Percentiles rank a stretch among this genome's conserved stretches.
These are phyloP conservation scores for Backusella circina DNA, from an alignment of 192 early-diverging fungal genomes.

Conservation along the genomic window DNA sequence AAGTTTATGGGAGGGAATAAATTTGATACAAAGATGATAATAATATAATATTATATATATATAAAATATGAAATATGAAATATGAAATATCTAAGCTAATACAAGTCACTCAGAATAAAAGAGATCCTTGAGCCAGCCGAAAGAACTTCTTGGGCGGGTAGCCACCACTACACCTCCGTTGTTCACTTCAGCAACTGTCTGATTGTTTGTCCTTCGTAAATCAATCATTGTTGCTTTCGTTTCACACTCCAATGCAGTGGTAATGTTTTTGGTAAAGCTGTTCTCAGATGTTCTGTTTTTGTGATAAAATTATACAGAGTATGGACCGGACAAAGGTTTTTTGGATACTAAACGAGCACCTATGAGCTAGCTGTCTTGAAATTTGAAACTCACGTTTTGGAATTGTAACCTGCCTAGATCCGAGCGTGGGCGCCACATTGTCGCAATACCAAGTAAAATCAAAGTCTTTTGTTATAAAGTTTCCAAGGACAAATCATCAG, in stretches of 20 bases:
- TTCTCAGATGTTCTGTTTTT: background rate
- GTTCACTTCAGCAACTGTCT: too few species aligned
- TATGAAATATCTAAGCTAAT: too few species aligned
- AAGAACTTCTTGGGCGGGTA: background rate
- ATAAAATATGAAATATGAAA: too few species aligned
- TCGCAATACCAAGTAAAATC: background rate
- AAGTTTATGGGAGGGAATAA: too few species aligned
- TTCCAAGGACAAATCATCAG: background rate
- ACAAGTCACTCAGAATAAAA: background rate
- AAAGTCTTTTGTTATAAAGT: background rate
- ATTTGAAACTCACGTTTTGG: too few species aligned
- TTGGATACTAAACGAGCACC: background rate
- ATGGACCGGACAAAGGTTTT: background rate
- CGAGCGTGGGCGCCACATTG: conserved; percentile 14
- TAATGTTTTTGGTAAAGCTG: background rate
- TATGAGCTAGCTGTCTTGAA: too few species aligned
- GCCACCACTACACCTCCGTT: background rate
- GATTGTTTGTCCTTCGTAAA: too few species aligned
- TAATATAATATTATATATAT: too few species aligned
- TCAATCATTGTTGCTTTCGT: too few species aligned
- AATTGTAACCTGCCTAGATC: too few species aligned
- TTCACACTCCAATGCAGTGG: too few species aligned
- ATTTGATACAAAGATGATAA: too few species aligned
- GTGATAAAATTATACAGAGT: background rate
- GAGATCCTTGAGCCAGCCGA: background rate